A percentile compares a stretch with the other conserved stretches of the same genome.
Conservation (phyloP, 2,329 filamentous ascomycete genomes). For the Ceratocystis alfenasii region DNA sequence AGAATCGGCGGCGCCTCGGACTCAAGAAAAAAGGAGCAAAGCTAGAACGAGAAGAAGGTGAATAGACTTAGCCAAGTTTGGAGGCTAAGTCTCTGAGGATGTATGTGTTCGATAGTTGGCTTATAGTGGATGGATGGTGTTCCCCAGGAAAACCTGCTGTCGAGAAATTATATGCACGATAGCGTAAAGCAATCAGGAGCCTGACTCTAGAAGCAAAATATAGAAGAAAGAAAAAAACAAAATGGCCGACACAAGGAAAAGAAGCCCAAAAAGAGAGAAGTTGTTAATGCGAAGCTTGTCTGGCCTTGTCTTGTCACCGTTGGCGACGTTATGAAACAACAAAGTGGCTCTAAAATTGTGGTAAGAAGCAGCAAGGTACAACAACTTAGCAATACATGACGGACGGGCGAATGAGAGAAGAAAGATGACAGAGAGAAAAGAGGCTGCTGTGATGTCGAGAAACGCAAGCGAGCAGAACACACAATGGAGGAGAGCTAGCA, state of each 20-base stretch:
- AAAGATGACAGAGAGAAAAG: background rate
- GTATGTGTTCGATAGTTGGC: background rate
- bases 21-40: background rate
- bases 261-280: background rate
- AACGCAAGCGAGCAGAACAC: too few species aligned
- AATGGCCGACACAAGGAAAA: background rate
- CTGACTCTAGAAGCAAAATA: background rate
- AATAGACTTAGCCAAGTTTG: background rate
- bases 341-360: conserved; percentile 7
- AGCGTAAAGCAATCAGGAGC: background rate
- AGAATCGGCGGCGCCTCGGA: background rate
- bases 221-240: background rate
- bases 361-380: background rate
- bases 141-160: background rate
- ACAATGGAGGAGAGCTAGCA: too few species aligned
- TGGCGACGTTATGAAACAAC: background rate
- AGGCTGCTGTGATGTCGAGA: background rate
- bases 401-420: background rate
- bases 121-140: background rate
- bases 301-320: too few species aligned
- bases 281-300: background rate
- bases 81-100: background rate
- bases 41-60: background rate
- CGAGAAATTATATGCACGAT: background rate
- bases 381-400: background rate